Conservation (phyloP, 192 early-diverging fungal species). For the Mortierella hygrophila region DNA sequence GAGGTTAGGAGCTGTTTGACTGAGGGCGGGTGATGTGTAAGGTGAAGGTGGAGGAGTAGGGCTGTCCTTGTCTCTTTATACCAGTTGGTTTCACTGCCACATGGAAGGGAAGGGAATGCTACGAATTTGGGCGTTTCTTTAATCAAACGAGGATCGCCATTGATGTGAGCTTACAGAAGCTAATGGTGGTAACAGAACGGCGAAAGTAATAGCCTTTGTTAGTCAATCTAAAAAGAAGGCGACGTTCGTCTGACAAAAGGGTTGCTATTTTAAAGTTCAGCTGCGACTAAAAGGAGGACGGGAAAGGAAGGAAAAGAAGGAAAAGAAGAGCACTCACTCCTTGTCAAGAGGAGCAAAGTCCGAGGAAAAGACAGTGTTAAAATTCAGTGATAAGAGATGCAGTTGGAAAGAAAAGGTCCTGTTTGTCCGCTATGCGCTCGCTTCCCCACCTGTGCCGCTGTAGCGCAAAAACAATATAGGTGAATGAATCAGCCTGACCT, state of each 20-base stretch:
- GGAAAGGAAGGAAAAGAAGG: background rate
- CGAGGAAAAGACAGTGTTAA: background rate
- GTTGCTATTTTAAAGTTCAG: background rate
- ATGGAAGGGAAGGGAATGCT: background rate
- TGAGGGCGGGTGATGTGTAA: no score
- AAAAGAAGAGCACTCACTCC: background rate
- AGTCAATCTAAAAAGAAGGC: background rate
- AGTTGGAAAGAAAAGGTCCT: no score
- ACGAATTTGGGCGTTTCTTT: background rate
- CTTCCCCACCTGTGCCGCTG: no score
- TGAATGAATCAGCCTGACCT: no score
- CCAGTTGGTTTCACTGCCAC: background rate
- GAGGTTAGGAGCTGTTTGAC: no score
- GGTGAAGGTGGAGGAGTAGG: no score
- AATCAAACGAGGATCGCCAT: background rate
- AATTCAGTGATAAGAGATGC: background rate
- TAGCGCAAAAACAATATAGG: no score
- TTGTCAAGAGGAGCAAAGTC: background rate
- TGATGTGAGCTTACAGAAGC: background rate
- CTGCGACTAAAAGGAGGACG: background rate
- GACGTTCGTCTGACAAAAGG: background rate
- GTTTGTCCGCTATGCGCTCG: no score
- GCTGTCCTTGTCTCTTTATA: no score
- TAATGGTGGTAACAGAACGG: background rate
- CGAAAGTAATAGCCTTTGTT: background rate